Base-by-base conservation (phyloP, 2,329 filamentous ascomycete genomes). In the Calonectria naviculata region DNA sequence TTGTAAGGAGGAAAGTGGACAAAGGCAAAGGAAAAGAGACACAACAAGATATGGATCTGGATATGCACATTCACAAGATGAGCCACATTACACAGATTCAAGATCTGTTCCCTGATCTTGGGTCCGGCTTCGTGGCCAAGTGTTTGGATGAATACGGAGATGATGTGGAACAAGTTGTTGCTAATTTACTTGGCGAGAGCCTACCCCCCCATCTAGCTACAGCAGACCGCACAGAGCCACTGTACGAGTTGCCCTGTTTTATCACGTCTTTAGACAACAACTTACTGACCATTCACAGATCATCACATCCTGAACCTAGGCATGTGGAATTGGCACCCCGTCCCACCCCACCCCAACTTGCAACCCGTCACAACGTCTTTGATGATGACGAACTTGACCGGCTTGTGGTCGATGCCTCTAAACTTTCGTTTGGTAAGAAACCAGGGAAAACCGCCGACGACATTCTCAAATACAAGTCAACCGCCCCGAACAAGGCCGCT, bases 81-180 rank as follows among this genome's bases (percentile, higher is more conserved):
- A 95, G 93, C 76, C 90, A 96, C 60, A 91, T 98, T 63, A 93
- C 93, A 0, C 94, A 97, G 81, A 89, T 99, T n/a, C 95, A 98
- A 80, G 96, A 99, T 79, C 87, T 98, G 0, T 98, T 98, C 79
- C 95, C 96, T 0, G 91, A 97, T 73, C 86, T 98, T 12, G 95
- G 95, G 6, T 92, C 94, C 5, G 94, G 89, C 0, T 98, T 98
- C 79, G 86, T 98, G 19, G 88, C 94, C 21, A 93, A 90, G 76
- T 87, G 97, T 12, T 87, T 98, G 28, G 93, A 96, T 77, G 91
- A 94, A 79, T 98, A 97, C 80, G 84, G 86, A 52, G 92, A 97
- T 75, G 87, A 95, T 77, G 89, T 93, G 0, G 95, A 98, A 82
- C 89, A 92, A 80, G 92, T 97, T 41, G 92, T 97, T 71, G 90